Evolutionary conservation across 139 green algal genomes (phyloP), one percentile per base, ranked within the genome.

Genomic region (Chlamydomonas schloesseri): DNA sequence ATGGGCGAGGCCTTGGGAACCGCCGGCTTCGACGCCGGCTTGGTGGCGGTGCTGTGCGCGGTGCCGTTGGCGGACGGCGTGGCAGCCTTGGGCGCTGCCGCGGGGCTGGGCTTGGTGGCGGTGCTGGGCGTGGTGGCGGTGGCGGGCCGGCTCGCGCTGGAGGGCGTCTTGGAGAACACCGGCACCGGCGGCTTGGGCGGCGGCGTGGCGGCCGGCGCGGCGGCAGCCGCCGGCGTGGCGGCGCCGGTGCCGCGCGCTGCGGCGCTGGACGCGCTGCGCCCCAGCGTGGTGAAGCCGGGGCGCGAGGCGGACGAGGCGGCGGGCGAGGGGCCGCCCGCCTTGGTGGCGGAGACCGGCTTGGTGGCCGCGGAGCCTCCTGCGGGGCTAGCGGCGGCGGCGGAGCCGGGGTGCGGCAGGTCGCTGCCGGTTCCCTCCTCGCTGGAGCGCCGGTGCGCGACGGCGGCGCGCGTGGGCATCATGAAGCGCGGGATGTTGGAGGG

Each of bases 391-490:
- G 3, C 29, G 0, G n/a, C 65, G 14, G 65, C 9, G 8, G 23
- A n/a, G n/a, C 5, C 65, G n/a, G 29, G 5, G 29, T 36, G 0
- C 3, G 29, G 70, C 26, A 21, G n/a, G 70, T 13, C 70, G 34
- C 26, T 68, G n/a, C 55, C 20, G 6, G 55, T 24, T 67, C 67
- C 79, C 4, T 85, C 79, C 10, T 85, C 79, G 67, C 79, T 85
- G 24, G 79, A 53, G n/a, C 79, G 79, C 15, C 47, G 70, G 65
- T 85, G 79, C 14, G 79, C 79, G n/a, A 24, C 31, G 33, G 65
- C 20, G 79, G 79, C 76, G n/a, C 67, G 67, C 24, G 79, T 85
- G 37, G 67, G 67, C 21, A 77, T 9, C 79, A 85, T 85, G 65
- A 85, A 85, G 50, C 70, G 79, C 31, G 79, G 79, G 20, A 85